Evolutionary conservation across 1,284 basidiomycete genomes (phyloP).

Genomic region (Ceratobasidium papillatum): DNA sequence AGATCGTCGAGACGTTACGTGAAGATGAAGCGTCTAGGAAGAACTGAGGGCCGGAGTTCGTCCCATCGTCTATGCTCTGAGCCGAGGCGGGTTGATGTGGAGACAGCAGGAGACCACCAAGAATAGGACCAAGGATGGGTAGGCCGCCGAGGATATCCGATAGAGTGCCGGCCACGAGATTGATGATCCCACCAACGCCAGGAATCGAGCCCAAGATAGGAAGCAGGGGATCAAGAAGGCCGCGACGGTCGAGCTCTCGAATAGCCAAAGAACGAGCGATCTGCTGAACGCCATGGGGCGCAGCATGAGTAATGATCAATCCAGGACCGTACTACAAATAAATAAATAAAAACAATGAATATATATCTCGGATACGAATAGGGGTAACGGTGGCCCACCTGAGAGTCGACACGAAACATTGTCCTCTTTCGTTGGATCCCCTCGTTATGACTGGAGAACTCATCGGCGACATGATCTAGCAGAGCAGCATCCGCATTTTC

Average conservation of each 20-base stretch:
- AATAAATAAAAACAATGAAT: not conserved
- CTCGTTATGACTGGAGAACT: not conserved
- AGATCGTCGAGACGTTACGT: conserved; percentile 12
- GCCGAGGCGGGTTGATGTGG: conserved; percentile 4
- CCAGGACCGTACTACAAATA: conserved; percentile 5
- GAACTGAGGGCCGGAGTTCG: not conserved
- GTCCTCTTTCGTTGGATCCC: not conserved
- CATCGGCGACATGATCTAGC: not conserved
- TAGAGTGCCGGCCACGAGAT: conserved; percentile 4
- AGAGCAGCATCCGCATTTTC: not conserved
- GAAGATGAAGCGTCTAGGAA: conserved; percentile 26
- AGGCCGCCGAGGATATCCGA: conserved; percentile 12
- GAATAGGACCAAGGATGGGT: conserved; percentile 26
- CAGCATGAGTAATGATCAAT: not conserved
- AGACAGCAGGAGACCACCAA: conserved; percentile 12
- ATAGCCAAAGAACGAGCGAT: not conserved
- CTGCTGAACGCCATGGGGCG: not conserved
- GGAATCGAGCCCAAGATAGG: conserved; percentile 23
- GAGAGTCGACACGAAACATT: not conserved
- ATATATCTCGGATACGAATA: not conserved
- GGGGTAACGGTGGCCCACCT: conserved; percentile 12
- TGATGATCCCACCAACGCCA: conserved; percentile 20
- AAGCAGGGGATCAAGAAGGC: conserved; percentile 24
- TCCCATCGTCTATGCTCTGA: not conserved
- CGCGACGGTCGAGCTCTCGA: conserved; percentile 10